Evolutionary conservation across 1,284 basidiomycete genomes (phyloP).

Genomic region (Schizophyllum amplum): DNA sequence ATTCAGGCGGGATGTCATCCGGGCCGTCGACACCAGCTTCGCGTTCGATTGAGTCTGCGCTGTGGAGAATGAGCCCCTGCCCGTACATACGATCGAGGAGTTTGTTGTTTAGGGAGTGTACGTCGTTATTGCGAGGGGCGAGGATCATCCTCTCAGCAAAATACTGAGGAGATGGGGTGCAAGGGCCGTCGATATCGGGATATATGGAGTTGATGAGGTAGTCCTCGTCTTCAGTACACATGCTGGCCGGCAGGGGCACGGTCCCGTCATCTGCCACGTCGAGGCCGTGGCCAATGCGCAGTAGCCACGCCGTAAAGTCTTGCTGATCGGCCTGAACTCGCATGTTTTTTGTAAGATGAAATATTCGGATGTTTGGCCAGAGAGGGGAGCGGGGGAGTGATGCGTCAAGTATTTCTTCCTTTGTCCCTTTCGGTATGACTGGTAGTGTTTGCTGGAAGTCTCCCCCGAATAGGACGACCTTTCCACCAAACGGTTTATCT

Average conservation of each 20-base stretch:
- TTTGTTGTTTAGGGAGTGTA: conserved; percentile 21
- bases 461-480: conserved; percentile 34
- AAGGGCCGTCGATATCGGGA: conserved; percentile 13
- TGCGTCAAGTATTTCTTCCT: conserved; percentile 21
- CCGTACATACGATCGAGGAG: conserved; percentile 23
- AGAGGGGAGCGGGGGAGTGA: conserved; percentile 20
- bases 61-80: conserved; percentile 9
- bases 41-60: conserved; percentile 17
- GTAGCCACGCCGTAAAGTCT: conserved; percentile 24
- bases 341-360: conserved; percentile 23
- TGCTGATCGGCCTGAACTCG: conserved; percentile 12
- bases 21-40: conserved; percentile 16
- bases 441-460: conserved; percentile 36
- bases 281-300: conserved; percentile 23
- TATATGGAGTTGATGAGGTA: conserved; percentile 21
- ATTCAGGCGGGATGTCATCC: conserved; percentile 13
- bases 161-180: conserved; percentile 15
- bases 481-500: conserved; percentile 29
- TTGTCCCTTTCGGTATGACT: conserved; percentile 24
- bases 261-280: conserved; percentile 9
- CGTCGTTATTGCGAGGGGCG: conserved; percentile 24
- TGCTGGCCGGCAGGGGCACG: conserved; percentile 13
- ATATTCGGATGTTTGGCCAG: conserved; percentile 19
- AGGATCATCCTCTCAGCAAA: conserved; percentile 25
- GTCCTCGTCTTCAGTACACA: conserved; percentile 10